A percentile compares a stretch with the other conserved stretches of the same genome.
Conservation (phyloP, 73 alveolate species). For the Paramecium sonneborni region DNA sequence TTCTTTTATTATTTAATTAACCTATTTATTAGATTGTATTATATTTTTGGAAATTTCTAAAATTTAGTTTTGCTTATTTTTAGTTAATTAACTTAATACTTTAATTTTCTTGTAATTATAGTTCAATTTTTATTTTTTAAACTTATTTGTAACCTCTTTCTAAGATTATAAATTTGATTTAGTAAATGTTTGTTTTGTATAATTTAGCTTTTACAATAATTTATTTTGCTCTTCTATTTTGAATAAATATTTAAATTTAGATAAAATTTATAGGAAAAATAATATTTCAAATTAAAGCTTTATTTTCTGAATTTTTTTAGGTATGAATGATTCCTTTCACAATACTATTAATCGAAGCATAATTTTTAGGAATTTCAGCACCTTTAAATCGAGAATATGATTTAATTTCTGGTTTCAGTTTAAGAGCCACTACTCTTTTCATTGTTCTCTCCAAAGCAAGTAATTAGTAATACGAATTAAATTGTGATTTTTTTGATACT, state of each 20-base stretch:
- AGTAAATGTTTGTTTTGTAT: neutral
- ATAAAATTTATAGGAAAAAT: neutral
- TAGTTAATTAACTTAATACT: no score
- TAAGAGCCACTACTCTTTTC: conserved; percentile 34
- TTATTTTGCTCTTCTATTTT: neutral
- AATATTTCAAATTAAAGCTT: neutral
- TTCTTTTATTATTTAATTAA: neutral
- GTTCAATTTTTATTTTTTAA: neutral
- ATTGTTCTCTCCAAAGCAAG: conserved; percentile 36
- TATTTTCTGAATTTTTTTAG: neutral
- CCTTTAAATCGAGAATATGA: conserved; percentile 37
- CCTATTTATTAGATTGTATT: neutral
- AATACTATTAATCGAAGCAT: neutral
- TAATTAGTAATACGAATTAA: conserved; percentile 24
- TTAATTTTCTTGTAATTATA: neutral
- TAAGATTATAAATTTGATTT: no score
- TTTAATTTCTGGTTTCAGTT: conserved; percentile 36
- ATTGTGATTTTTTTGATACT: conserved; percentile 29
- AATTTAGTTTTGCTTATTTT: neutral
- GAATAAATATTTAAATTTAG: neutral
- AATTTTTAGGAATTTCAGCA: neutral
- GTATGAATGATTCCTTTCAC: neutral
- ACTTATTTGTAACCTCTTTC: neutral
- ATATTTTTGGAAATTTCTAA: neutral
- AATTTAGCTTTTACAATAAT: neutral